Evolutionary conservation across 106 monocot species (phyloP).

Genomic region (Dendrobium officinale): DNA sequence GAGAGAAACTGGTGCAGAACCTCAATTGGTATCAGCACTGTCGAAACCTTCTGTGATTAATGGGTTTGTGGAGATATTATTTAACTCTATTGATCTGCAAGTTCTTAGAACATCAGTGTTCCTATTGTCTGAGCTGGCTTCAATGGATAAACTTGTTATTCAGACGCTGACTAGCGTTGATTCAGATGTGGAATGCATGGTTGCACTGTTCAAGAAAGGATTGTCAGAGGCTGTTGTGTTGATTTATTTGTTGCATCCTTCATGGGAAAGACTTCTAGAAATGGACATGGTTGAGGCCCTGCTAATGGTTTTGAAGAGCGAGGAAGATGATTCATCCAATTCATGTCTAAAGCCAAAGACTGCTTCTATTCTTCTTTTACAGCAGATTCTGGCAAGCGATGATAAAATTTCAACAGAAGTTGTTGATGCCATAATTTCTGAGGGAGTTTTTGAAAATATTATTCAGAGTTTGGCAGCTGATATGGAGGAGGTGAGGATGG

Average conservation of each 20-base stretch:
- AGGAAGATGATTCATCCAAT: constrained; percentile 12
- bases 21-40: constrained; percentile 16
- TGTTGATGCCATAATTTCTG: constrained; percentile 25
- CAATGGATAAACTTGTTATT: constrained; percentile 29
- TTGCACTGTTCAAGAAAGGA: constrained; percentile 56
- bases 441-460: constrained; percentile 23
- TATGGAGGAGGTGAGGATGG: constrained; percentile 35
- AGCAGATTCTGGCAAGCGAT: constrained; percentile 29
- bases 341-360: constrained; percentile 34
- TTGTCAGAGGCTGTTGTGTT: constrained; percentile 31
- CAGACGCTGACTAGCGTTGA: constrained; percentile 47
- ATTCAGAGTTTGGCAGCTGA: constrained; percentile 30
- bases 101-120: constrained; percentile 26
- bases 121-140: constrained; percentile 37
- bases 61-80: constrained; percentile 52
- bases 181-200: constrained; percentile 54
- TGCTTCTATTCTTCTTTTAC: constrained; percentile 37
- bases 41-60: constrained; percentile 40
- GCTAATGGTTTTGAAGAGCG: constrained; percentile 18
- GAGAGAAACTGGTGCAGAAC: constrained; percentile 20
- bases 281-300: constrained; percentile 47
- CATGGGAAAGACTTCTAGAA: constrained; percentile 35
- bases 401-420: constrained; percentile 1
- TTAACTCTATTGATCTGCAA: constrained; percentile 32
- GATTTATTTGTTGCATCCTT: constrained; percentile 29